Percentiles rank a stretch among this genome's conserved stretches.
Evolutionary conservation across 2,329 filamentous ascomycete species (phyloP).

Genomic region (Claviceps monticola): DNA sequence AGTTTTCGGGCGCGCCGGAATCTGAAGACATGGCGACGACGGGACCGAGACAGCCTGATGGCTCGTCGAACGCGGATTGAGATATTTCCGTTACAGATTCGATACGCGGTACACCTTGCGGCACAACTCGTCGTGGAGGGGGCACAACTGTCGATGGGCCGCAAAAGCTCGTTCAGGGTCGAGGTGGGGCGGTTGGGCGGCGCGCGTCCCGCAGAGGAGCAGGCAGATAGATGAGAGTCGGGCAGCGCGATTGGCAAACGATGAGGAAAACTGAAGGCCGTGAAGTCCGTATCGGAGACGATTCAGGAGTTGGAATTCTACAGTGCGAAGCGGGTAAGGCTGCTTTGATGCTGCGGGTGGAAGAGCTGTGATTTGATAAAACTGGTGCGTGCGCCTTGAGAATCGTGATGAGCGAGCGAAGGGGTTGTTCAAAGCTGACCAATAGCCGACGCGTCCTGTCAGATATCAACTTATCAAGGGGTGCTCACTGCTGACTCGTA

Average conservation of each 20-base stretch:
- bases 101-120: neutral
- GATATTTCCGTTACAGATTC: neutral
- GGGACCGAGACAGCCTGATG: neutral
- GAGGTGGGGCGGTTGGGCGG: conserved; percentile 1
- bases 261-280: neutral
- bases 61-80: conserved; percentile 3
- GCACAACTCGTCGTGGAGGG: neutral
- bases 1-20: conserved; percentile 62
- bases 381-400: neutral
- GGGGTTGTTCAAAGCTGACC: neutral
- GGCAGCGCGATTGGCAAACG: neutral
- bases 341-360: neutral
- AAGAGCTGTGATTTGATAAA: conserved; percentile 1
- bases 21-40: conserved; percentile 40
- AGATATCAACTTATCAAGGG: too few relatives aligned
- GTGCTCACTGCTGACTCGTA: too few relatives aligned
- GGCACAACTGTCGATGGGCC: conserved; percentile 1
- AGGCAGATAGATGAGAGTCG: too few relatives aligned
- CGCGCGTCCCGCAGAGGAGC: conserved; percentile 1
- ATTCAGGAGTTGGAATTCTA: neutral
- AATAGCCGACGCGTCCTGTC: too few relatives aligned
- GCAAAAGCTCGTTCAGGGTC: conserved; percentile 1
- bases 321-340: neutral
- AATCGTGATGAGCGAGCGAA: neutral
- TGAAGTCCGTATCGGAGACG: neutral